Percentiles rank a stretch among this genome's conserved stretches.
phyloP scores from a whole-genome alignment of 2,329 filamentous ascomycete species.

The Lecanicillium sp. region DNA sequence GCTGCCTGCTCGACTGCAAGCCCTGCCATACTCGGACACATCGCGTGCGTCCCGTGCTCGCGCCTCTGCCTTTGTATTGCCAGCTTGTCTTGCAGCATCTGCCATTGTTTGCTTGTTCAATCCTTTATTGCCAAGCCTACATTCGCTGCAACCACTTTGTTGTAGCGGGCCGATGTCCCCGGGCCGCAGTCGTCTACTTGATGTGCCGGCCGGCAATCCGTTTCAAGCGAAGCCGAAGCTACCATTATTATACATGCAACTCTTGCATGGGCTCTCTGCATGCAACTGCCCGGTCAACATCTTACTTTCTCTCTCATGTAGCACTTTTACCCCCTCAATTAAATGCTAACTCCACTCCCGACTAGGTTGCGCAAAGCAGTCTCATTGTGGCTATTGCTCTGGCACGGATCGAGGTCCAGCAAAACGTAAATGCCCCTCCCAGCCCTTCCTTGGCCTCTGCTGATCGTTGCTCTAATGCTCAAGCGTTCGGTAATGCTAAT shows the following conservation, averaged over 20 bases:
- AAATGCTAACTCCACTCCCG: slow-evolving; percentile 14
- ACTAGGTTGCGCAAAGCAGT: slow-evolving; percentile 46
- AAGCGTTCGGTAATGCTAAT: neutral
- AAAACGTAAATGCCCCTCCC: slow-evolving; percentile 32
- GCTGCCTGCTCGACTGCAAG: neutral
- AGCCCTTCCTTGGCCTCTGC: neutral
- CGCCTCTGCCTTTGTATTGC: neutral
- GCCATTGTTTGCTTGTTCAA: neutral
- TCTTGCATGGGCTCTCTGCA: no score
- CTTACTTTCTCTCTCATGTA: no score
- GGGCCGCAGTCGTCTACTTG: neutral
- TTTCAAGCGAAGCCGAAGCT: neutral
- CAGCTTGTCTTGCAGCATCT: neutral
- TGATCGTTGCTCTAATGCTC: neutral
- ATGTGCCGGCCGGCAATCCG: neutral
- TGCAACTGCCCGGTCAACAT: no score
- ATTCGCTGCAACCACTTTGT: neutral
- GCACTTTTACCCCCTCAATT: slow-evolving; percentile 5
- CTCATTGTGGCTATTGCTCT: slow-evolving; percentile 49
- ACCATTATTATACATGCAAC: neutral
- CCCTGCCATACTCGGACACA: neutral
- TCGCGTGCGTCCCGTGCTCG: slow-evolving; percentile 3
- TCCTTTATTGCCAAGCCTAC: neutral
- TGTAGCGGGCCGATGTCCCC: neutral
- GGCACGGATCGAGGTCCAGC: slow-evolving; percentile 43